Conservation (phyloP, 805 yeast genomes). For the Candida boleticola region DNA sequence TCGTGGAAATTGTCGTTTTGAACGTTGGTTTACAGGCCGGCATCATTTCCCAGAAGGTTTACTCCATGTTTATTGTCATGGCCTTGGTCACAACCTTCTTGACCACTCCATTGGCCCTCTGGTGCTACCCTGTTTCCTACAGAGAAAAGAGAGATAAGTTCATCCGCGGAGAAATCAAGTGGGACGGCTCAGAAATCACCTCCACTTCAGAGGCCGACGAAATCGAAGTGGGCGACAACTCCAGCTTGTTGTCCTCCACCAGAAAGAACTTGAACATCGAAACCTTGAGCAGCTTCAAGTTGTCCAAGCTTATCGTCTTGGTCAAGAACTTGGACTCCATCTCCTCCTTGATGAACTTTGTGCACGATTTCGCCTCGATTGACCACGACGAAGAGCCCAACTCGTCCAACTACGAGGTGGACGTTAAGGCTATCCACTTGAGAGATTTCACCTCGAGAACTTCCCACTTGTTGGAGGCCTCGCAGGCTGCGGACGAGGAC, state of each 20-base stretch:
- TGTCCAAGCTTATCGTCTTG: conserved; percentile 25
- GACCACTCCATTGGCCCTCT: conserved; percentile 73
- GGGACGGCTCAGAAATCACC: conserved; percentile 23
- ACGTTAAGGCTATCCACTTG: conserved; percentile 52
- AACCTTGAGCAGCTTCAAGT: conserved; percentile 17
- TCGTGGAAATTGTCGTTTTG: conserved; percentile 78
- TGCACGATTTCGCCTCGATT: conserved; percentile 23
- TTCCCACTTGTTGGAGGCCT: conserved; percentile 66
- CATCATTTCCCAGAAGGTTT: conserved; percentile 61
- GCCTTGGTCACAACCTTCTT: conserved; percentile 73
- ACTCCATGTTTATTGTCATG: conserved; percentile 82
- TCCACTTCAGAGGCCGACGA: not conserved
- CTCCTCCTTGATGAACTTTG: conserved; percentile 32
- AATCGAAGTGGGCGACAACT: not conserved
- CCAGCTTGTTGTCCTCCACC: not conserved
- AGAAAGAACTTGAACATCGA: conserved; percentile 7
- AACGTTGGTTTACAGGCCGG: conserved; percentile 71
- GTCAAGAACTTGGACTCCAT: conserved; percentile 31
- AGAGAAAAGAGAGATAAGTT: conserved; percentile 48
- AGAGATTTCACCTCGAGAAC: conserved; percentile 65
- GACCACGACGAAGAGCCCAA: conserved; percentile 13
- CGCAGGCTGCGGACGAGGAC: conserved; percentile 28
- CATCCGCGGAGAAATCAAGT: conserved; percentile 21
- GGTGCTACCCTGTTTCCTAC: conserved; percentile 60
- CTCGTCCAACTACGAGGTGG: conserved; percentile 12